Conservation (phyloP, 1,284 basidiomycete species). For the Fereydounia khargensis region DNA sequence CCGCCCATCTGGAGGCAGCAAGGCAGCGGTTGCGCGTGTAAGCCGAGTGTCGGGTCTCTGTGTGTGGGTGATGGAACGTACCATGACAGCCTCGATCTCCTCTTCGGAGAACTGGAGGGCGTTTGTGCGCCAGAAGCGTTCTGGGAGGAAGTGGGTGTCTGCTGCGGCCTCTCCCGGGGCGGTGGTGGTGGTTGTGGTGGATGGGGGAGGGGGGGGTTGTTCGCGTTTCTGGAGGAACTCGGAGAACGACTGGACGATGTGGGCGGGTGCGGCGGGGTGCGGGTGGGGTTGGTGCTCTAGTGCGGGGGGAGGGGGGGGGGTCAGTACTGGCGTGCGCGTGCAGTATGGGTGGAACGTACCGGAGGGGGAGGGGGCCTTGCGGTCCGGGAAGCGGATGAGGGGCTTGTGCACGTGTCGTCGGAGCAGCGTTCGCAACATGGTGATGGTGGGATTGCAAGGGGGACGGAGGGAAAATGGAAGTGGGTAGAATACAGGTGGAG, state of each 20-base stretch:
- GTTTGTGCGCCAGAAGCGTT: slow-evolving; percentile 51
- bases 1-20: too few species aligned
- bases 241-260: slow-evolving; percentile 35
- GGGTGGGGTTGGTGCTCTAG: slow-evolving; percentile 45
- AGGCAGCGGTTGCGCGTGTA: too few species aligned
- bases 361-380: slow-evolving; percentile 16
- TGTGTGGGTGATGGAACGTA: too few species aligned
- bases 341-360: not conserved
- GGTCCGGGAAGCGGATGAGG: slow-evolving; percentile 45
- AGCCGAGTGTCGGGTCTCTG: too few species aligned
- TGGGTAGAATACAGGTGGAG: too few species aligned
- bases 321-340: not conserved
- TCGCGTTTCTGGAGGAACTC: slow-evolving; percentile 50
- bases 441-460: too few species aligned
- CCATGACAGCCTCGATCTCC: slow-evolving; percentile 54
- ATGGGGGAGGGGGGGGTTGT: not conserved
- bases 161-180: slow-evolving; percentile 13
- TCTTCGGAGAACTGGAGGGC: slow-evolving; percentile 31
- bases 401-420: slow-evolving; percentile 41
- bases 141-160: slow-evolving; percentile 32
- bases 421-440: slow-evolving; percentile 39
- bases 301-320: slow-evolving; percentile 2
- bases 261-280: slow-evolving; percentile 51
- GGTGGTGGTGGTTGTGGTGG: not conserved
- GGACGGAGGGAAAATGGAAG: too few species aligned